A percentile compares a stretch with the other conserved stretches of the same genome.
Evolutionary conservation across 2,329 filamentous ascomycete genomes (phyloP).

Genomic region (Colletotrichum sp.): DNA sequence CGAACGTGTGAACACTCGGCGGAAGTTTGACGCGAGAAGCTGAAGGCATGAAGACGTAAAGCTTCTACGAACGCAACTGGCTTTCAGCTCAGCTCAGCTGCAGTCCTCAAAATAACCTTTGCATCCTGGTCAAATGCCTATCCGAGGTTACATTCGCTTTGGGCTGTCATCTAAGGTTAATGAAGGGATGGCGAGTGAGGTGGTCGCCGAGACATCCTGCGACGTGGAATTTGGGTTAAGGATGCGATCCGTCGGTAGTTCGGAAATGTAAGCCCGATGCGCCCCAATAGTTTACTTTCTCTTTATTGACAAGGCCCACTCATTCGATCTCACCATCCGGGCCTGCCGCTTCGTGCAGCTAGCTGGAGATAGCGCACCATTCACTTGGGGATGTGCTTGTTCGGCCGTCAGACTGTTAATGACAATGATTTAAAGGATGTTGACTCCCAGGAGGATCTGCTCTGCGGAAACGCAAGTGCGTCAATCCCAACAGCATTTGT

Average conservation of each 20-base stretch:
- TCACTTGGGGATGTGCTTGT: not conserved
- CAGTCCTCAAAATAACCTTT: not conserved
- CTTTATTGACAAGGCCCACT: not conserved
- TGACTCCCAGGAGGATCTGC: not conserved
- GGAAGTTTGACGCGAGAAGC: conserved; percentile 8
- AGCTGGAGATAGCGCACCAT: not conserved
- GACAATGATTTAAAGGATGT: not conserved
- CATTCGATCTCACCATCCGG: not conserved
- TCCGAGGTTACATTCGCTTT: not conserved
- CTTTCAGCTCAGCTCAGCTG: not conserved
- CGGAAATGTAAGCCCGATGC: not conserved
- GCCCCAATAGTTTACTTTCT: not conserved
- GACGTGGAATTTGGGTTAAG: not conserved
- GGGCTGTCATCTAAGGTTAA: not conserved
- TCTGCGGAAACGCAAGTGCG: not conserved
- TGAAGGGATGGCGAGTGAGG: not conserved
- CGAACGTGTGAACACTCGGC: not conserved
- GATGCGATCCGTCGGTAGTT: not conserved
- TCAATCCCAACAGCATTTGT: not conserved
- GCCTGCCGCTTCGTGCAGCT: not conserved
- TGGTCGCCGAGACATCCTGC: not conserved
- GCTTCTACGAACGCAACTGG: not conserved
- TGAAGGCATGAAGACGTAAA: not conserved
- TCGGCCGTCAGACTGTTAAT: not conserved
- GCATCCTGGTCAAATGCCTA: not conserved